Evolutionary conservation across 441 rosid genomes (phyloP).

Genomic region (Pelargonium cotyledonis): DNA sequence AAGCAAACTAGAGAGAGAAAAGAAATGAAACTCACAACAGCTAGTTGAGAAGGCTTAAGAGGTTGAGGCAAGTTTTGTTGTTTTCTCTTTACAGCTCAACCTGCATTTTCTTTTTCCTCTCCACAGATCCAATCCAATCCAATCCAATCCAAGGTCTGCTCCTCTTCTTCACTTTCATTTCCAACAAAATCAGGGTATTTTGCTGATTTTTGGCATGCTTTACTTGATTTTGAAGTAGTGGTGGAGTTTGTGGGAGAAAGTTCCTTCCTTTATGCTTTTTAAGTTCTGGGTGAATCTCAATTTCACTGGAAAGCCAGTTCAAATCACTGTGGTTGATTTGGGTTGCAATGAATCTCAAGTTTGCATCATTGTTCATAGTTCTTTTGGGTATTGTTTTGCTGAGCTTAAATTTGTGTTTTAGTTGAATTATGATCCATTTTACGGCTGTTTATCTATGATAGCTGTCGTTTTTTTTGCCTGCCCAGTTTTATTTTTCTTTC

Average conservation of each 20-base stretch:
- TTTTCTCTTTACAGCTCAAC: too few relatives aligned
- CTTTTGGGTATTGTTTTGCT: background rate
- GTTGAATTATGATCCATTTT: conserved; percentile 2
- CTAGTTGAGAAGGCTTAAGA: too few relatives aligned
- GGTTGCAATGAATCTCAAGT: background rate
- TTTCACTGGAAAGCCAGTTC: background rate
- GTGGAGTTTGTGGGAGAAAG: background rate
- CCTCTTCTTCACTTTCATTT: too few relatives aligned
- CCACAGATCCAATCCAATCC: too few relatives aligned
- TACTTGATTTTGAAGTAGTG: background rate
- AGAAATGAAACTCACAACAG: too few relatives aligned
- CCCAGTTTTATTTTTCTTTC: background rate
- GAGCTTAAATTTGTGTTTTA: background rate
- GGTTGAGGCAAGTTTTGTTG: too few relatives aligned
- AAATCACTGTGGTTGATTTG: conserved; percentile 6
- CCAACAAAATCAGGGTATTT: conserved; percentile 12
- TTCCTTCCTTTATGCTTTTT: background rate
- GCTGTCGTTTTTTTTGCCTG: background rate
- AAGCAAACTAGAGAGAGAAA: too few relatives aligned
- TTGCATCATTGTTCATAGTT: background rate
- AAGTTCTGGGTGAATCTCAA: background rate
- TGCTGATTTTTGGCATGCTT: conserved; percentile 1
- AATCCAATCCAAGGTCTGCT: too few relatives aligned
- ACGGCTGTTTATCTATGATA: background rate
- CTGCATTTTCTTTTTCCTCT: too few relatives aligned